Evolutionary conservation across 2,329 filamentous ascomycete genomes (phyloP).

Genomic region (Coleophoma cylindrospora): DNA sequence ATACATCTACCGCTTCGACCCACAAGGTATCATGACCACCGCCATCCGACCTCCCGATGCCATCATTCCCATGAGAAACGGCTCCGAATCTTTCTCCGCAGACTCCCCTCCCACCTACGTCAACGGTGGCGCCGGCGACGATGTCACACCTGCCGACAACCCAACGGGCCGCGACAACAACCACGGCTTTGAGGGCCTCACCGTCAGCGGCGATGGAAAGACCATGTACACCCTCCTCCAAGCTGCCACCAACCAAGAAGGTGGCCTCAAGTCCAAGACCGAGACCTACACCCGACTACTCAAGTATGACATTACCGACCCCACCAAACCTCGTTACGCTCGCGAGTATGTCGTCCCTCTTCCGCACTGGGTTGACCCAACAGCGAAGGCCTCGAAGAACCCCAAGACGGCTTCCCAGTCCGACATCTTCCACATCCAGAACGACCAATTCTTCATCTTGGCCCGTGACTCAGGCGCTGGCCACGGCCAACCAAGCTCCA

Average conservation of each 20-base stretch:
- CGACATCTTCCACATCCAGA: conserved; percentile 60
- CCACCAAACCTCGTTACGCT: conserved; percentile 37
- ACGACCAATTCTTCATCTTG: conserved; percentile 62
- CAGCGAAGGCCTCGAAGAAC: conserved; percentile 32
- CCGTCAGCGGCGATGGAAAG: conserved; percentile 56
- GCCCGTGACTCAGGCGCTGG: conserved; percentile 59
- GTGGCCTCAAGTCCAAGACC: conserved; percentile 47
- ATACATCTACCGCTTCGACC: conserved; percentile 62
- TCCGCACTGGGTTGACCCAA: conserved; percentile 49
- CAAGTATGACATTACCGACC: conserved; percentile 53
- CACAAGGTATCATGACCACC: conserved; percentile 50
- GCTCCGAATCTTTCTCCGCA: conserved; percentile 55
- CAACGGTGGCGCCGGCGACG: conserved; percentile 27
- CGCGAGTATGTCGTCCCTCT: conserved; percentile 64
- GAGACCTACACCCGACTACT: conserved; percentile 57
- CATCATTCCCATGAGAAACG: conserved; percentile 59
- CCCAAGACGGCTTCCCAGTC: conserved; percentile 59
- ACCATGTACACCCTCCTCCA: conserved; percentile 63
- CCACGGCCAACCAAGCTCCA: conserved; percentile 44
- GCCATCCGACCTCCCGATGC: conserved; percentile 63
- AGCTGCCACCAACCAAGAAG: conserved; percentile 58
- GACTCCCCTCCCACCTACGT: conserved; percentile 59
- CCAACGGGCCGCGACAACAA: conserved; percentile 64
- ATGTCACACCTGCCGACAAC: conserved; percentile 49
- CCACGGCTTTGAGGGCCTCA: conserved; percentile 70